Evolutionary conservation across 2,329 filamentous ascomycete species (phyloP).

Genomic region (Akanthomyces lecanii): DNA sequence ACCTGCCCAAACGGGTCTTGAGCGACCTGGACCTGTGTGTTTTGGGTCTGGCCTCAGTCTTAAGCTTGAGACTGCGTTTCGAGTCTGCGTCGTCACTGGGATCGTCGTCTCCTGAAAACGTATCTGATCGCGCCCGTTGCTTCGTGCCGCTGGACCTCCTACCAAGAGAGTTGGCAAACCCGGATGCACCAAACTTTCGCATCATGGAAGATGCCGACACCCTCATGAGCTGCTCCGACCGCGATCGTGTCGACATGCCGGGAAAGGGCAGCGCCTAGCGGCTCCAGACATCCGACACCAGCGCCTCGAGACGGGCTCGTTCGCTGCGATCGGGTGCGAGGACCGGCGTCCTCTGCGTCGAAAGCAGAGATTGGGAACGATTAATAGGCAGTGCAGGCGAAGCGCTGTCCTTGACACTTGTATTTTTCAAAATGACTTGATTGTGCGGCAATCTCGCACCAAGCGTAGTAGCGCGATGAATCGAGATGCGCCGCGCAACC

Average conservation of each 20-base stretch:
- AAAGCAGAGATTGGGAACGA: conserved; percentile 75
- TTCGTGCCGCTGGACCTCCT: conserved; percentile 61
- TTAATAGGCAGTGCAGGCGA: conserved; percentile 55
- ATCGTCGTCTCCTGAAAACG: conserved; percentile 2
- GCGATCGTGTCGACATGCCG: conserved; percentile 64
- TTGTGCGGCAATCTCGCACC: conserved; percentile 63
- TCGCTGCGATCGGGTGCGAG: conserved; percentile 72
- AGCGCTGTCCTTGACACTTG: conserved; percentile 42
- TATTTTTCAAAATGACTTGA: conserved; percentile 85
- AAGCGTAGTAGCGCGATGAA: conserved; percentile 73
- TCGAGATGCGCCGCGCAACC: conserved; percentile 65
- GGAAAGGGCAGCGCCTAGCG: conserved; percentile 76
- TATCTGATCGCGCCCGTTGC: conserved; percentile 19
- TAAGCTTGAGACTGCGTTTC: conserved; percentile 3
- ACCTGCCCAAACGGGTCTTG: conserved; percentile 14
- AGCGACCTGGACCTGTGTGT: conserved; percentile 11
- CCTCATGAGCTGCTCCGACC: conserved; percentile 68
- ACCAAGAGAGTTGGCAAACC: conserved; percentile 71
- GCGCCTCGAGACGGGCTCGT: conserved; percentile 68
- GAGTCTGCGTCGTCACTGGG: conserved; percentile 7
- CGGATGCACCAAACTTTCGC: conserved; percentile 79
- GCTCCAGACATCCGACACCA: conserved; percentile 78
- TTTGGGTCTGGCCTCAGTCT: conserved; percentile 1
- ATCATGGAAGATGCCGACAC: conserved; percentile 83
- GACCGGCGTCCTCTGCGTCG: conserved; percentile 62